Evolutionary conservation across 106 monocot genomes (phyloP).

Genomic region (Triglochin maritima): DNA sequence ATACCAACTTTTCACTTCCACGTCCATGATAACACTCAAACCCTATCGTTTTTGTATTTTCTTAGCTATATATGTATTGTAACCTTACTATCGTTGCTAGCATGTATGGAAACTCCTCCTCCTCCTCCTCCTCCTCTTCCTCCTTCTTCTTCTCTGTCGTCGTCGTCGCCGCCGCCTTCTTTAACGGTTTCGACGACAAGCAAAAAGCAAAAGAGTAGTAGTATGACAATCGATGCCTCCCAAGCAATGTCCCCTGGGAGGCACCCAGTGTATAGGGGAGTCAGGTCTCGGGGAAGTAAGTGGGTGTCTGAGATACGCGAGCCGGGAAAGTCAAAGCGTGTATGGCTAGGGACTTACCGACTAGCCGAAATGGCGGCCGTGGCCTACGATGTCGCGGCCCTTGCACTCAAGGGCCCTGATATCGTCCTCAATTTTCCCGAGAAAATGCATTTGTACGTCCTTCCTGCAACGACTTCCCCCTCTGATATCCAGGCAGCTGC

Average conservation of each 20-base stretch:
- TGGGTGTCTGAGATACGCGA: conserved; percentile 93
- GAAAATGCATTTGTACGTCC: conserved; percentile 11
- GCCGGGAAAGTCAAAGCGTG: conserved; percentile 64
- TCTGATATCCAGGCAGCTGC: conserved; percentile 61
- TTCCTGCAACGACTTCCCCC: conserved; percentile 41
- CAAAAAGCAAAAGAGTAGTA: too few species aligned
- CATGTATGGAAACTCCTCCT: too few species aligned
- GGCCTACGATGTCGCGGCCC: conserved; percentile 80
- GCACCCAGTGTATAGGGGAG: conserved; percentile 44
- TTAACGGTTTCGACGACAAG: too few species aligned
- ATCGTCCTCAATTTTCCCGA: conserved; percentile 79
- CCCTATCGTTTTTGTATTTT: too few species aligned
- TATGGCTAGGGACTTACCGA: conserved; percentile 84
- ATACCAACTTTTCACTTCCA: too few species aligned
- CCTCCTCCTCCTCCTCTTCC: too few species aligned
- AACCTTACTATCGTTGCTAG: too few species aligned
- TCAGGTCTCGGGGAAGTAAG: conserved; percentile 53
- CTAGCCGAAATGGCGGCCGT: conserved; percentile 72
- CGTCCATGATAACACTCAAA: too few species aligned
- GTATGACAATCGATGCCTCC: too few species aligned
- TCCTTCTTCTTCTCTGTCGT: too few species aligned
- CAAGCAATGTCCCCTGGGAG: background rate
- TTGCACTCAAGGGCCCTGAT: conserved; percentile 47
- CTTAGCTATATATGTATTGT: too few species aligned
- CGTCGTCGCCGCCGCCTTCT: too few species aligned